Percentiles rank a stretch among this genome's conserved stretches.
Evolutionary conservation across 306 rosid genomes (phyloP).

Genomic region (Dryas drummondii): DNA sequence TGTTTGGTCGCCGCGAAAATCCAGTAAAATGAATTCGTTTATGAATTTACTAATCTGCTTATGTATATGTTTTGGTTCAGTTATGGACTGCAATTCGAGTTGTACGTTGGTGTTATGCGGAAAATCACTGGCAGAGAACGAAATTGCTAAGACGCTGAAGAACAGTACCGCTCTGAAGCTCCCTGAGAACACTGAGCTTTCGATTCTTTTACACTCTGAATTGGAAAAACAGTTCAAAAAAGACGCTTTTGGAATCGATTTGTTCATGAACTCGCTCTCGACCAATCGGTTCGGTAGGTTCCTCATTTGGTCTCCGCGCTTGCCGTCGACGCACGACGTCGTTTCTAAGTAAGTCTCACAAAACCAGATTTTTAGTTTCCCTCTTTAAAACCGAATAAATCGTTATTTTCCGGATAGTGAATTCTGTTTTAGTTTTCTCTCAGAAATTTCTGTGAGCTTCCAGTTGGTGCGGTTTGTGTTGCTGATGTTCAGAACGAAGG

Average conservation of each 20-base stretch:
- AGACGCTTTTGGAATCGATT: constrained; percentile 47
- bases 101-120: constrained; percentile 60
- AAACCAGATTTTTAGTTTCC: not conserved
- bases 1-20: not conserved
- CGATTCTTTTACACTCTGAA: constrained; percentile 54
- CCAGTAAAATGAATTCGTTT: not conserved
- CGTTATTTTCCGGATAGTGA: not conserved
- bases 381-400: not conserved
- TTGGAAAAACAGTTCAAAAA: constrained; percentile 33
- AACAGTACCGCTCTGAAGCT: constrained; percentile 54
- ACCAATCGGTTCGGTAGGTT: constrained; percentile 75
- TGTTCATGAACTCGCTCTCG: constrained; percentile 63
- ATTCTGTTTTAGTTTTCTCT: constrained; percentile 29
- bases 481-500: constrained; percentile 87
- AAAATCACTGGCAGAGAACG: constrained; percentile 57
- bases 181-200: constrained; percentile 39
- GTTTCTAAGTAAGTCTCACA: constrained; percentile 58
- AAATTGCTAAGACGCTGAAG: constrained; percentile 55
- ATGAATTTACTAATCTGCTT: not conserved
- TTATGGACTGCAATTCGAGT: constrained; percentile 35
- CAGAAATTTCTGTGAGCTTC: constrained; percentile 88
- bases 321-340: constrained; percentile 87
- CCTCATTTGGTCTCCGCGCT: constrained; percentile 73
- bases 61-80: constrained; percentile 31
- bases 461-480: constrained; percentile 78